These are phyloP conservation scores for Colletotrichum tropicicola DNA, from an alignment of 2,329 filamentous ascomycete species.

Conservation along the genomic window DNA sequence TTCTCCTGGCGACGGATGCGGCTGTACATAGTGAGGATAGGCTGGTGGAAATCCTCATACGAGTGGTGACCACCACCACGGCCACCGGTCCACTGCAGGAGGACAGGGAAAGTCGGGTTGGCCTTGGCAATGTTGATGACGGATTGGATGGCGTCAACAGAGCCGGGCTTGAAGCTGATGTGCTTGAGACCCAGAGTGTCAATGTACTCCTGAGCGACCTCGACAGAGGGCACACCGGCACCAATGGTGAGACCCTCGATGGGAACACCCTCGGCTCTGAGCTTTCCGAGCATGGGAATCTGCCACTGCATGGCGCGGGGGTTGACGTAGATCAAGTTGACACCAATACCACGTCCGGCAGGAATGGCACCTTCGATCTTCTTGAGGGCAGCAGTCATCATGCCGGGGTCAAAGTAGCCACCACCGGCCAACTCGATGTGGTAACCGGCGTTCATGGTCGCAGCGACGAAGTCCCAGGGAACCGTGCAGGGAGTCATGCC, in stretches of 20 bases:
- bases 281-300: slow-evolving; percentile 82
- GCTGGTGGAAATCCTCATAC: slow-evolving; percentile 94
- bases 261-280: slow-evolving; percentile 85
- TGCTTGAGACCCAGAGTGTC: slow-evolving; percentile 92
- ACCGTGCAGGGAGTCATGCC: slow-evolving; percentile 95
- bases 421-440: slow-evolving; percentile 91
- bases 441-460: slow-evolving; percentile 95
- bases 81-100: slow-evolving; percentile 94
- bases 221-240: slow-evolving; percentile 91
- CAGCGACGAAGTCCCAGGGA: slow-evolving; percentile 89
- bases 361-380: slow-evolving; percentile 89
- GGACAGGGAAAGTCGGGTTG: slow-evolving; percentile 92
- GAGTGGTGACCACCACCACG: slow-evolving; percentile 95
- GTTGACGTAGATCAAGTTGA: slow-evolving; percentile 93
- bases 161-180: slow-evolving; percentile 94
- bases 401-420: slow-evolving; percentile 85
- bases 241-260: slow-evolving; percentile 94
- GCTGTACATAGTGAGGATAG: slow-evolving; percentile 89
- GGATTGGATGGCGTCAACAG: slow-evolving; percentile 85
- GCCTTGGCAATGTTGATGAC: slow-evolving; percentile 94
- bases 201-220: slow-evolving; percentile 93
- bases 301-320: slow-evolving; percentile 93
- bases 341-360: slow-evolving; percentile 84
- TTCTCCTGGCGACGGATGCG: slow-evolving; percentile 87
- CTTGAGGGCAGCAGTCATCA: slow-evolving; percentile 81